Percentiles rank a stretch among this genome's conserved stretches.
Conservation (phyloP, 108 stramenopile genomes). For the Stephanodiscus triporus region DNA sequence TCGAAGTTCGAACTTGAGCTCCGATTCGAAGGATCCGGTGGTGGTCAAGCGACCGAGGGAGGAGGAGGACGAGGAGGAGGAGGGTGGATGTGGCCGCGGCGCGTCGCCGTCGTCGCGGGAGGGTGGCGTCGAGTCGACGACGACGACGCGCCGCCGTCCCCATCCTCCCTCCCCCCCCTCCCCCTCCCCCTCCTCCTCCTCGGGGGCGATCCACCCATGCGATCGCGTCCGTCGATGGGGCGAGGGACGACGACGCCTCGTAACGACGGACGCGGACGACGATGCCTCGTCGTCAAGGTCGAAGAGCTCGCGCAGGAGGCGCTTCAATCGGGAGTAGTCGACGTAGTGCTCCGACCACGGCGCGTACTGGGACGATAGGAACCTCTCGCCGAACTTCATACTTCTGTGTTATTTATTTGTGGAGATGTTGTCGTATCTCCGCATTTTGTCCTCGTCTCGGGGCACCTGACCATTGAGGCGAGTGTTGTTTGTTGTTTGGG, state of each 20-base stretch:
- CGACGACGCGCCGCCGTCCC: not conserved
- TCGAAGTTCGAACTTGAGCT: constrained; percentile 70
- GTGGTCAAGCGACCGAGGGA: not conserved
- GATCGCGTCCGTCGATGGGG: no score
- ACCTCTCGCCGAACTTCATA: constrained; percentile 66
- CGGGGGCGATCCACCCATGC: no score
- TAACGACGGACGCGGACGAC: not conserved
- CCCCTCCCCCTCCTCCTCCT: no score
- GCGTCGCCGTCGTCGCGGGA: not conserved
- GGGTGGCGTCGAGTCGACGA: no score
- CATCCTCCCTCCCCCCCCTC: no score
- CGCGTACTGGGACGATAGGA: constrained; percentile 35
- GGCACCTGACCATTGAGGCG: no score
- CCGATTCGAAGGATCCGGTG: constrained; percentile 41
- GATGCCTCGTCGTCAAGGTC: constrained; percentile 13
- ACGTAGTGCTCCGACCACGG: constrained; percentile 63
- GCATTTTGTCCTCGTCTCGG: no score
- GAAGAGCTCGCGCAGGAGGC: constrained; percentile 27
- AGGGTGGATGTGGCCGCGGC: not conserved
- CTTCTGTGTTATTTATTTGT: not conserved
- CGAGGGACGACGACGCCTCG: not conserved
- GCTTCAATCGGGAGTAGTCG: constrained; percentile 60
- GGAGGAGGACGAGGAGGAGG: not conserved
- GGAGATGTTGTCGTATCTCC: no score
- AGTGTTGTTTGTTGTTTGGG: no score